Base-by-base conservation (phyloP, 2,329 filamentous ascomycete genomes). In the Talaromyces sp. region DNA sequence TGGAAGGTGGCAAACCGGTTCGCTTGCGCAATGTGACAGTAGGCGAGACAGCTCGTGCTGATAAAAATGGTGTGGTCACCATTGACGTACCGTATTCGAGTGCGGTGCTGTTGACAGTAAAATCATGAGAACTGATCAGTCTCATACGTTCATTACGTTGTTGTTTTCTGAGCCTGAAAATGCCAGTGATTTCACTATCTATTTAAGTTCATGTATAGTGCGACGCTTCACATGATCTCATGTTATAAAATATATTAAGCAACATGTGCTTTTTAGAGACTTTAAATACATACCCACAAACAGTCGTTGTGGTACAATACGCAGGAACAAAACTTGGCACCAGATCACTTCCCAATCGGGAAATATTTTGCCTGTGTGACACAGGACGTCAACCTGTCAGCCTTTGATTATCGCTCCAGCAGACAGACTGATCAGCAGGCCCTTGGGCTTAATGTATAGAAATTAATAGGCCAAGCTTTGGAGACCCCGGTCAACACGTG, bases 71-170 rank as follows among this genome's bases (percentile, higher is more conserved):
- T 10, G 22, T 58, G 11, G 28, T 58, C 22, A 51, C 42, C 11
- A 42, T 58, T 52, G 30, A 58, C 17, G 42, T 58, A n/a, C 57
- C 57, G 11, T 52, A 58, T 33, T 58, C 57, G 19, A 58, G 57
- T 30, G 57, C 57, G 4, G 57, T 47, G 11, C 15, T 58, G 19
- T 39, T 58, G 22, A 42, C 57, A 11, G 17, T 58, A 17, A 17
- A 30, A 53, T 30, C 49, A 53, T 53, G 27, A 19, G 27, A n/a
- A 30, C 49, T 27, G 17, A 28, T 53, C 5, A 53, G 22, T 30
- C 6, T 27, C 25, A 32, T 53, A 6, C 15, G 3, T n/a, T 30
- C 0, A 30, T n/a, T 53, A 53, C 15, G 17, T 53, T 28, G 27
- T n/a, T 32, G 36, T 17, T 36, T 27, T 8, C 17, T 19, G 19